These are phyloP conservation scores for Cubamyces sp. DNA, from an alignment of 768 basidiomycete species.

Conservation along the genomic window DNA sequence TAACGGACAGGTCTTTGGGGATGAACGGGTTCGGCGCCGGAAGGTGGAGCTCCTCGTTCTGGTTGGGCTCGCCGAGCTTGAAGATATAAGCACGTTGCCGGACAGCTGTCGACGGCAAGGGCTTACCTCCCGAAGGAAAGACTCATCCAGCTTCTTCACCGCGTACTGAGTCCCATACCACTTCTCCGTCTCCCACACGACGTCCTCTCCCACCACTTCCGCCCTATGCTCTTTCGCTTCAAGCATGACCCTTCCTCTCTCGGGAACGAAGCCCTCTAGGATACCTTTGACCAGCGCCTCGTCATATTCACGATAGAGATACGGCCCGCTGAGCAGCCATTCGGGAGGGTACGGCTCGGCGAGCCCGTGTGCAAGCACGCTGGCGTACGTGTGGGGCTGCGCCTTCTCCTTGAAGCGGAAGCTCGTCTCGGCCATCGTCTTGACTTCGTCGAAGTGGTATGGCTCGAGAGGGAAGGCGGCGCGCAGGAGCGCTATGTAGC, in stretches of 20 bases:
- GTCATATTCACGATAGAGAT: constrained; percentile 28
- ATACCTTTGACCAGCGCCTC: constrained; percentile 28
- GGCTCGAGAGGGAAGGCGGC: constrained; percentile 23
- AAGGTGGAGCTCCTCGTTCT: constrained; percentile 40
- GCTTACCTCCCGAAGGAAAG: constrained; percentile 40
- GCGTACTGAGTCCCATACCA: constrained; percentile 57
- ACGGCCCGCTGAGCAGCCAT: constrained; percentile 21
- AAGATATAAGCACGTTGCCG: constrained; percentile 7
- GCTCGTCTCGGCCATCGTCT: constrained; percentile 44
- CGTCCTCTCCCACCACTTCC: constrained; percentile 28
- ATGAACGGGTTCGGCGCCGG: constrained; percentile 57
- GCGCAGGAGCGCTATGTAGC: constrained; percentile 41
- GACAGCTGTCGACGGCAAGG: neutral
- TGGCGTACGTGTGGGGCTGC: constrained; percentile 46
- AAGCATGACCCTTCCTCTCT: constrained; percentile 45
- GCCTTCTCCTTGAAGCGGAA: constrained; percentile 54
- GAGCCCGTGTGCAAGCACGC: constrained; percentile 38
- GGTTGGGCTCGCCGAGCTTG: constrained; percentile 27
- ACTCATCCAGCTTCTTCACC: constrained; percentile 36
- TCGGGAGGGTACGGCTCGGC: constrained; percentile 27
- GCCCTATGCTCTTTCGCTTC: constrained; percentile 41
- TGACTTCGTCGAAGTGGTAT: constrained; percentile 49
- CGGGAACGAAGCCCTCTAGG: constrained; percentile 28
- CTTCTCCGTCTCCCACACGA: constrained; percentile 43
- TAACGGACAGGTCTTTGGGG: constrained; percentile 49